These are phyloP conservation scores for Mycosphaerella sp. DNA, from an alignment of 2,329 filamentous ascomycete species.

Conservation along the genomic window DNA sequence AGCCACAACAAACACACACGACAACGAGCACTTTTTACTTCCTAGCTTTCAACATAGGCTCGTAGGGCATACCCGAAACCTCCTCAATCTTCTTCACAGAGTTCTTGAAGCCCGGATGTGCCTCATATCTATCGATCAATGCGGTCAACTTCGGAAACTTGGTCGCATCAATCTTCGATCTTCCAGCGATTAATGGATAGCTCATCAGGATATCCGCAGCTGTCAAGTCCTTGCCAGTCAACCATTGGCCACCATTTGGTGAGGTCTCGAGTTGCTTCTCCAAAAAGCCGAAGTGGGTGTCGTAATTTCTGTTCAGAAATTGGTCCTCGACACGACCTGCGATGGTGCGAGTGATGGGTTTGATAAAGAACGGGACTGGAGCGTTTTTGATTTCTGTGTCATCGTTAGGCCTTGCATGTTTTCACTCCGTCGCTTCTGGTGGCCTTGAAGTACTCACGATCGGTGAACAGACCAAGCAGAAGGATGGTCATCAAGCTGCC, in stretches of 20 bases:
- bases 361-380: conserved; percentile 63
- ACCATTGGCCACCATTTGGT: conserved; percentile 45
- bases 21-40: no score
- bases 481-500: conserved; percentile 73
- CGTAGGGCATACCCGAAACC: conserved; percentile 31
- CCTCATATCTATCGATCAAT: conserved; percentile 44
- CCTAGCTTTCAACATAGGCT: conserved; percentile 6
- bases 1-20: no score
- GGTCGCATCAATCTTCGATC: conserved; percentile 36
- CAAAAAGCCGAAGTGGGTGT: conserved; percentile 47
- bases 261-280: conserved; percentile 45
- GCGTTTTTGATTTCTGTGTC: conserved; percentile 38
- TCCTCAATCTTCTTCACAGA: conserved; percentile 48
- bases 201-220: conserved; percentile 50
- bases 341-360: conserved; percentile 55
- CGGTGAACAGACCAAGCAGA: conserved; percentile 57
- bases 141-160: conserved; percentile 44
- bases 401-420: not conserved
- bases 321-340: conserved; percentile 42
- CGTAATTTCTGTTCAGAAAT: conserved; percentile 45
- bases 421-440: not conserved
- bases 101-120: conserved; percentile 41
- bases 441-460: conserved; percentile 39
- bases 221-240: conserved; percentile 46
- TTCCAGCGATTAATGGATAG: conserved; percentile 46